phyloP scores from a whole-genome alignment of 345 rosid species.

The Eucalyptus sp. region DNA sequence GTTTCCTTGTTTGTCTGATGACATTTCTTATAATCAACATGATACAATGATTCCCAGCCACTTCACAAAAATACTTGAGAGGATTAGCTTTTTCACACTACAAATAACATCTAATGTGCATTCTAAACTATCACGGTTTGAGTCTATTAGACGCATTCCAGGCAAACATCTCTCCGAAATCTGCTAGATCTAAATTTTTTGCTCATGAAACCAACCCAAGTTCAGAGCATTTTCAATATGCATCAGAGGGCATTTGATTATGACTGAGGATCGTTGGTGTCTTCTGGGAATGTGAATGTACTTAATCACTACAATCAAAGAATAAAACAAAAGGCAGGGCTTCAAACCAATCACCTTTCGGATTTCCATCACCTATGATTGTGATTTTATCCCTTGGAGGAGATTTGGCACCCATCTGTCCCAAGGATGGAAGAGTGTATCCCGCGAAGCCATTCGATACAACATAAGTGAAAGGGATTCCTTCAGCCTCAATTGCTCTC shows the following conservation, averaged over 20 bases:
- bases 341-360: conserved; percentile 3
- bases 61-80: neutral
- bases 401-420: neutral
- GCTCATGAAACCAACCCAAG: neutral
- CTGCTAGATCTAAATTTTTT: neutral
- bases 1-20: neutral
- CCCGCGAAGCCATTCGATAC: conserved; percentile 3
- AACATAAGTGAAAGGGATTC: conserved; percentile 24
- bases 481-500: conserved; percentile 11
- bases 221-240: neutral
- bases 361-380: conserved; percentile 8
- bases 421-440: conserved; percentile 2
- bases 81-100: neutral
- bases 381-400: conserved; percentile 7
- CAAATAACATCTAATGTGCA: neutral
- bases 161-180: neutral
- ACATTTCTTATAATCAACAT: neutral
- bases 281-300: neutral
- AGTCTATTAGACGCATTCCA: neutral
- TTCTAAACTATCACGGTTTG: neutral
- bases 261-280: neutral
- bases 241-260: neutral
- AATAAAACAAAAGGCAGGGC: neutral
- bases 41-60: neutral
- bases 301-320: neutral